Percentiles rank a stretch among this genome's conserved stretches.
Conservation (phyloP, 371 early-diverging fungal genomes). For the Mucor ambiguus region DNA sequence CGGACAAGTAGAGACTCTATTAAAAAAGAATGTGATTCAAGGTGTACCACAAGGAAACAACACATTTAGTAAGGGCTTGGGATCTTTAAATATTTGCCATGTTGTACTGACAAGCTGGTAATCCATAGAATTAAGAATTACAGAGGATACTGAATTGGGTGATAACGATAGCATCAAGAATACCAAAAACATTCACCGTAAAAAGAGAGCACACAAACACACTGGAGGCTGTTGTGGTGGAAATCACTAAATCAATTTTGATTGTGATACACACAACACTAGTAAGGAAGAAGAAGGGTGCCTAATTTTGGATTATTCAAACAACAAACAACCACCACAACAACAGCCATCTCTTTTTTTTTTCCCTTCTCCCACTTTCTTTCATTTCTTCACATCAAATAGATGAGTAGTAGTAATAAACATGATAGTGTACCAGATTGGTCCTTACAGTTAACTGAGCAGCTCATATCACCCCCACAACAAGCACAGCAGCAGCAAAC, state of each 20-base stretch:
- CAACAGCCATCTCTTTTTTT: conserved; percentile 4
- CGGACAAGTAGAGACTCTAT: conserved; percentile 38
- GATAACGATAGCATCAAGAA: conserved; percentile 51
- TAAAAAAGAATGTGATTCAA: conserved; percentile 47
- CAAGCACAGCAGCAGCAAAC: neutral
- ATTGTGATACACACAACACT: conserved; percentile 2
- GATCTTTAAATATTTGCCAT: neutral
- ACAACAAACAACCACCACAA: neutral
- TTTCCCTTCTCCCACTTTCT: neutral
- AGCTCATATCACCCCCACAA: conserved; percentile 10
- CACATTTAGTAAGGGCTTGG: conserved; percentile 30
- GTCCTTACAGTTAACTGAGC: conserved; percentile 24
- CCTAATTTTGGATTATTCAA: neutral
- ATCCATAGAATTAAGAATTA: conserved; percentile 42
- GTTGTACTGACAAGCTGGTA: neutral
- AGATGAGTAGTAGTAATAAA: conserved; percentile 8
- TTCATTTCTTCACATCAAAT: neutral
- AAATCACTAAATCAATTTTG: conserved; percentile 19
- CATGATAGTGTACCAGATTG: conserved; percentile 17
- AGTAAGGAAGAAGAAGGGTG: neutral
- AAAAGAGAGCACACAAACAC: conserved; percentile 25
- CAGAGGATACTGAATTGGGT: conserved; percentile 49
- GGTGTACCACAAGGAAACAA: conserved; percentile 35
- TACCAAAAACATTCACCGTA: conserved; percentile 41
- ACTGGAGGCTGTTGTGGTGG: conserved; percentile 28